Evolutionary conservation across 2,329 filamentous ascomycete genomes (phyloP).

Genomic region (Sporothrix luriei): DNA sequence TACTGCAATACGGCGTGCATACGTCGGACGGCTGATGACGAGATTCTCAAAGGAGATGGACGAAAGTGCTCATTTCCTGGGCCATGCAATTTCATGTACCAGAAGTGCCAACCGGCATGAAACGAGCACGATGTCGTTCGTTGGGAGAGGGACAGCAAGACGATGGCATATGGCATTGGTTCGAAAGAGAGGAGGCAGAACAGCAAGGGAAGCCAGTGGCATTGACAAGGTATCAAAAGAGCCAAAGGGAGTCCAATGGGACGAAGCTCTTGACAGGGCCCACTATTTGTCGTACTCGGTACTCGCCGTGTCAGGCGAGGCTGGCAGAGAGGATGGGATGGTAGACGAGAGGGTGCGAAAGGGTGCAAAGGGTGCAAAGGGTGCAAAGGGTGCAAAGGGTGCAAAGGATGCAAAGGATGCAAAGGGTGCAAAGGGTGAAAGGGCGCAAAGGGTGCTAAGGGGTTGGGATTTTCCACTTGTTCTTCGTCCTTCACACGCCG

Average conservation of each 20-base stretch:
- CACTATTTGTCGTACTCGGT: background rate
- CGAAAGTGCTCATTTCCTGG: background rate
- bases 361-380: too few species aligned
- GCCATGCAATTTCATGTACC: conserved; percentile 1
- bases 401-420: too few species aligned
- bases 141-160: background rate
- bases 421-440: too few species aligned
- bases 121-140: background rate
- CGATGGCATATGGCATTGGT: background rate
- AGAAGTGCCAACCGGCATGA: conserved; percentile 15
- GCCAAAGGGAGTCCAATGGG: background rate
- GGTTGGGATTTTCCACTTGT: conserved; percentile 1
- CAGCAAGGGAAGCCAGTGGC: background rate
- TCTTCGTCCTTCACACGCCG: background rate
- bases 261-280: background rate
- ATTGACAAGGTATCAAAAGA: background rate
- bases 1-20: too few species aligned
- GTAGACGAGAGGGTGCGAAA: background rate
- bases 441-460: background rate
- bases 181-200: background rate
- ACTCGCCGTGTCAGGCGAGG: conserved; percentile 22
- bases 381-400: too few species aligned
- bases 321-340: conserved; percentile 1
- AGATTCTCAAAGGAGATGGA: conserved; percentile 16
- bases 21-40: background rate